phyloP scores from a whole-genome alignment of 31 red algal species.

The Porphyra umbilicalis region DNA sequence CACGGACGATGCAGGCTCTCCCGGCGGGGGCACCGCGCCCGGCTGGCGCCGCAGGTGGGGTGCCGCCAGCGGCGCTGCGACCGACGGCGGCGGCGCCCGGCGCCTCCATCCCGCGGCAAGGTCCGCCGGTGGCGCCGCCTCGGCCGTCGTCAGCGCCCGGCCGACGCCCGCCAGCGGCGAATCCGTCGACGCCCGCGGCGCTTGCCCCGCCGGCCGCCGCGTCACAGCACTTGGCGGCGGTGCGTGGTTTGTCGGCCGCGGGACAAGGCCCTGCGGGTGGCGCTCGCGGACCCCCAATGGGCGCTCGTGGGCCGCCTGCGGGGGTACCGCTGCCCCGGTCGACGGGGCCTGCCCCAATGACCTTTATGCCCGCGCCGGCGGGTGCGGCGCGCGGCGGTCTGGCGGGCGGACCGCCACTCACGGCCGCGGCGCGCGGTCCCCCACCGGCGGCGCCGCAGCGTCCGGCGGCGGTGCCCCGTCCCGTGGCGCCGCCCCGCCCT shows the following conservation, averaged over 20 bases:
- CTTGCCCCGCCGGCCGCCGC: not conserved
- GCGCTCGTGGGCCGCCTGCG: too few relatives aligned
- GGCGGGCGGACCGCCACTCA: not conserved
- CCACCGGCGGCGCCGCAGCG: not conserved
- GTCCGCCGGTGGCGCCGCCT: not conserved
- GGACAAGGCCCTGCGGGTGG: too few relatives aligned
- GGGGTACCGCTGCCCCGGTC: too few relatives aligned
- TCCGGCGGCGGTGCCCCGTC: not conserved
- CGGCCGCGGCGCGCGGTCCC: not conserved
- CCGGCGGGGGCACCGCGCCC: not conserved
- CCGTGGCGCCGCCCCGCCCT: not conserved
- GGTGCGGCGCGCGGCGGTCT: too few relatives aligned
- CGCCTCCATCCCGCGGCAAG: too few relatives aligned
- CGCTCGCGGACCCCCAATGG: too few relatives aligned
- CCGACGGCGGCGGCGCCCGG: not conserved
- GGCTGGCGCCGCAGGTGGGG: not conserved
- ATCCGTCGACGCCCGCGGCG: not conserved
- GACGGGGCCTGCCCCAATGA: too few relatives aligned
- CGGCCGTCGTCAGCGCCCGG: not conserved
- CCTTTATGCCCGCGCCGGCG: too few relatives aligned
- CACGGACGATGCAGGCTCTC: not conserved
- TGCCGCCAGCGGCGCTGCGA: too few relatives aligned
- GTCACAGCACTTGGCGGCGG: too few relatives aligned
- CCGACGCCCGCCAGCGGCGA: not conserved
- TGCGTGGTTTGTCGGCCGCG: too few relatives aligned